These are phyloP conservation scores for Neofusicoccum laricinum DNA, from an alignment of 2,329 filamentous ascomycete species.

Conservation along the genomic window DNA sequence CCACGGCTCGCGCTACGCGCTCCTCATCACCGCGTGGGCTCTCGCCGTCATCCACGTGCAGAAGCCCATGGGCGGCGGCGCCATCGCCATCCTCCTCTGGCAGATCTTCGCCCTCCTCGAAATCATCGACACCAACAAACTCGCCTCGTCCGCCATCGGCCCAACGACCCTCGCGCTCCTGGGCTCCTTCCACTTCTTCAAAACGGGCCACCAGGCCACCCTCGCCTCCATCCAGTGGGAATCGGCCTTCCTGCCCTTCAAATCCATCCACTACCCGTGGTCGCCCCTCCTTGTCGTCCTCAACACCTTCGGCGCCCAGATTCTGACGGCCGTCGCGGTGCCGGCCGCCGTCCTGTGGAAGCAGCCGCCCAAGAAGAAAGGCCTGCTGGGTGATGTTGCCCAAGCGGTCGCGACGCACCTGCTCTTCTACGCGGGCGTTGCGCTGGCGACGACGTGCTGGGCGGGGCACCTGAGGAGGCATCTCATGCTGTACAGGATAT, in stretches of 20 bases:
- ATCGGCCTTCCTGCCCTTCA: slow-evolving; percentile 83
- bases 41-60: slow-evolving; percentile 76
- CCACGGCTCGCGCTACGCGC: slow-evolving; percentile 85
- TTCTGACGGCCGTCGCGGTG: slow-evolving; percentile 74
- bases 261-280: slow-evolving; percentile 83
- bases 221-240: slow-evolving; percentile 94
- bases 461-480: slow-evolving; percentile 84
- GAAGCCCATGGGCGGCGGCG: slow-evolving; percentile 90
- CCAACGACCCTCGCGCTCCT: slow-evolving; percentile 83
- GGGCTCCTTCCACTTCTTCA: slow-evolving; percentile 94
- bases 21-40: slow-evolving; percentile 76
- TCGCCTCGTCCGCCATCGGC: slow-evolving; percentile 64
- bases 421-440: slow-evolving; percentile 78
- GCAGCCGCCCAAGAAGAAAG: slow-evolving; percentile 66
- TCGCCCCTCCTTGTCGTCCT: slow-evolving; percentile 75
- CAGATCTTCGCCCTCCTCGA: slow-evolving; percentile 77
- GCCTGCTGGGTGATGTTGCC: slow-evolving; percentile 65
- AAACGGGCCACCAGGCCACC: slow-evolving; percentile 91
- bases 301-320: slow-evolving; percentile 88
- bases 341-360: slow-evolving; percentile 89
- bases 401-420: slow-evolving; percentile 72
- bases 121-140: slow-evolving; percentile 59
- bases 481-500: slow-evolving; percentile 95
- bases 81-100: slow-evolving; percentile 78
- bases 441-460: slow-evolving; percentile 84